phyloP scores from a whole-genome alignment of 768 basidiomycete species.

The Tulasnella calospora region DNA sequence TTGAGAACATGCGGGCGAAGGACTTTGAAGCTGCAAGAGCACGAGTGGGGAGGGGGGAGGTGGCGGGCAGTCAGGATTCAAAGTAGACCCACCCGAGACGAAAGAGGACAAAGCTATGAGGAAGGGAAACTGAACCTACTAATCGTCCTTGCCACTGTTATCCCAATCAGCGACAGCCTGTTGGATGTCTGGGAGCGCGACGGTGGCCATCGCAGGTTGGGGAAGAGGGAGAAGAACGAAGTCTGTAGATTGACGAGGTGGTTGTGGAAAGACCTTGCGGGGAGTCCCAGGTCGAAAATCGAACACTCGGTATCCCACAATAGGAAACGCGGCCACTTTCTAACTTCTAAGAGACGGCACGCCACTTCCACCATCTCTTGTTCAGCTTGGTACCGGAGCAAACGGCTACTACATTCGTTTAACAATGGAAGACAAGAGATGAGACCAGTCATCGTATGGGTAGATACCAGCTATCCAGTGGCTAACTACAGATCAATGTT shows the following conservation, averaged over 20 bases:
- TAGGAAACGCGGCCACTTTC: neutral
- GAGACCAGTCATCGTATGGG: neutral
- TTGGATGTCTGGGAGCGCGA: neutral
- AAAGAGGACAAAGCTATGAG: neutral
- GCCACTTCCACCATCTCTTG: neutral
- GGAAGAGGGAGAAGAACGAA: neutral
- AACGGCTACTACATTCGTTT: too few species aligned
- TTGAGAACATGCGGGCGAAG: conserved; percentile 24
- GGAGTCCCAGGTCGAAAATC: neutral
- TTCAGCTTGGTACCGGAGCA: neutral
- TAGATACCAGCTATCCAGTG: neutral
- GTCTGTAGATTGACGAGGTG: conserved; percentile 3
- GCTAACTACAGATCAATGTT: neutral
- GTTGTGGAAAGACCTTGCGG: conserved; percentile 9
- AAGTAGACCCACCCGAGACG: neutral
- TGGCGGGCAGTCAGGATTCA: neutral
- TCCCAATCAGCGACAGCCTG: conserved; percentile 4
- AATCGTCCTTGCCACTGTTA: neutral
- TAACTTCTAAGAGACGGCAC: neutral
- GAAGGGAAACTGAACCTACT: conserved; percentile 2
- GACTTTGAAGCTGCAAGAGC: neutral
- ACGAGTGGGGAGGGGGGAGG: neutral
- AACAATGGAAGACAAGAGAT: too few species aligned
- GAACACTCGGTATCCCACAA: neutral
- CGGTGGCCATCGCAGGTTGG: neutral